Percentiles rank a stretch among this genome's conserved stretches.
Conservation (phyloP, 257 asterid species). For the Petrea volubilis region DNA sequence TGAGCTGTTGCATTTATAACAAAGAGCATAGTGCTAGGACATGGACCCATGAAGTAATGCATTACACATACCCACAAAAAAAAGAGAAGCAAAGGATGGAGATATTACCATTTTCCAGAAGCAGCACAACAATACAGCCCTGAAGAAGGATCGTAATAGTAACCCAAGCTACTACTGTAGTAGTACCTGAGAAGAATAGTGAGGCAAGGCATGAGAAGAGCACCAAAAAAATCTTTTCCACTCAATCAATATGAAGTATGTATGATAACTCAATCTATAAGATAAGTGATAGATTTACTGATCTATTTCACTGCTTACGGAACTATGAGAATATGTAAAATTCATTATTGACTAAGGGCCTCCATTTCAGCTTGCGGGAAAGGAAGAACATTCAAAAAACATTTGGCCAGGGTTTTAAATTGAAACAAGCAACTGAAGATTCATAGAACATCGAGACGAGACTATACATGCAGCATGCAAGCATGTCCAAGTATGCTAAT, state of each 20-base stretch:
- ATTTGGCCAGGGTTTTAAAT: not conserved
- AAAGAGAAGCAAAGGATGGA: not conserved
- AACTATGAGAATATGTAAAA: not conserved
- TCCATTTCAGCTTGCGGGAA: not conserved
- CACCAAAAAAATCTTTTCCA: not conserved
- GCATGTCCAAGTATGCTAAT: not conserved
- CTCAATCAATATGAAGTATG: not conserved
- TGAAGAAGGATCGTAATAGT: slow-evolving; percentile 88
- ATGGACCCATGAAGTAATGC: not conserved
- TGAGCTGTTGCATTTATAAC: not conserved
- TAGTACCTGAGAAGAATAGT: slow-evolving; percentile 60
- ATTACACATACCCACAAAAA: not conserved
- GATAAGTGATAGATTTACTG: not conserved
- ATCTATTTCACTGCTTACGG: not conserved
- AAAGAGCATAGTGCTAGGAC: not conserved
- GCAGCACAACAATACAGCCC: slow-evolving; percentile 84
- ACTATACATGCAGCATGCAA: not conserved
- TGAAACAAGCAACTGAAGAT: not conserved
- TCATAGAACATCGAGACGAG: not conserved
- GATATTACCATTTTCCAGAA: slow-evolving; percentile 80
- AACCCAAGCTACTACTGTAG: slow-evolving; percentile 87
- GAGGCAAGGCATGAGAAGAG: slow-evolving; percentile 9
- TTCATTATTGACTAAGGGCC: not conserved
- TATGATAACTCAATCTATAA: not conserved
- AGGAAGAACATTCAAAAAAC: not conserved